phyloP scores from a whole-genome alignment of 176 grass and related monocot species.

The Oryza meyeriana region DNA sequence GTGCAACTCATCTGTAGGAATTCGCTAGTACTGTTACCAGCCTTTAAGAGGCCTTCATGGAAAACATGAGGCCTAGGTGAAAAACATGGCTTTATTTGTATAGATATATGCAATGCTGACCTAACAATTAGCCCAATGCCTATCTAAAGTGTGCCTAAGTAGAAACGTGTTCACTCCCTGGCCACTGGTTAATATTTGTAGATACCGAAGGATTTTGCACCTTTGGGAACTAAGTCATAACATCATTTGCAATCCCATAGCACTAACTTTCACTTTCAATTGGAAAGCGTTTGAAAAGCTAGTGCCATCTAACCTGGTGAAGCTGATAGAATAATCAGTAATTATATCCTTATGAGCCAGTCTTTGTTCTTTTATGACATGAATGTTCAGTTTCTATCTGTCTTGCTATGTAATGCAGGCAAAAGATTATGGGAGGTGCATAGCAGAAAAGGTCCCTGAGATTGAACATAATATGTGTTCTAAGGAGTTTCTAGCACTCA shows the following conservation, averaged over 20 bases:
- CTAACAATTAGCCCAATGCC: not conserved
- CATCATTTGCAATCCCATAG: not conserved
- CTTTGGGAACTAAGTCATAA: not conserved
- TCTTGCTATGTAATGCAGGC: conserved; percentile 46
- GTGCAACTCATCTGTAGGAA: not conserved
- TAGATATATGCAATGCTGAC: not conserved
- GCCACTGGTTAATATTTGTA: conserved; percentile 7
- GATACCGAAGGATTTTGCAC: not conserved
- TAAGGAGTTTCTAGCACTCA: conserved; percentile 92
- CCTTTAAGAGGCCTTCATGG: not conserved
- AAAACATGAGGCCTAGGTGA: not conserved
- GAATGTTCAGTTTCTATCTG: conserved; percentile 13
- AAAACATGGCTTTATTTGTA: not conserved
- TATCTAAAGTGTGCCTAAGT: not conserved
- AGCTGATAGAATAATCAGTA: not conserved
- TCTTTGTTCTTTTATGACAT: conserved; percentile 4
- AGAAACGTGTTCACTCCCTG: not conserved
- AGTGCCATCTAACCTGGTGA: conserved; percentile 1
- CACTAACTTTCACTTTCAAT: not conserved
- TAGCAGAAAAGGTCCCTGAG: conserved; percentile 74
- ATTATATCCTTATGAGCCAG: not conserved
- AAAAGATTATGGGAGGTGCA: conserved; percentile 83
- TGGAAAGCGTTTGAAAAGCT: not conserved
- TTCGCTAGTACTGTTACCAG: not conserved
- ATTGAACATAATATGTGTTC: conserved; percentile 89